phyloP scores from a whole-genome alignment of 2,329 filamentous ascomycete species.

The Monosporascus sp. region DNA sequence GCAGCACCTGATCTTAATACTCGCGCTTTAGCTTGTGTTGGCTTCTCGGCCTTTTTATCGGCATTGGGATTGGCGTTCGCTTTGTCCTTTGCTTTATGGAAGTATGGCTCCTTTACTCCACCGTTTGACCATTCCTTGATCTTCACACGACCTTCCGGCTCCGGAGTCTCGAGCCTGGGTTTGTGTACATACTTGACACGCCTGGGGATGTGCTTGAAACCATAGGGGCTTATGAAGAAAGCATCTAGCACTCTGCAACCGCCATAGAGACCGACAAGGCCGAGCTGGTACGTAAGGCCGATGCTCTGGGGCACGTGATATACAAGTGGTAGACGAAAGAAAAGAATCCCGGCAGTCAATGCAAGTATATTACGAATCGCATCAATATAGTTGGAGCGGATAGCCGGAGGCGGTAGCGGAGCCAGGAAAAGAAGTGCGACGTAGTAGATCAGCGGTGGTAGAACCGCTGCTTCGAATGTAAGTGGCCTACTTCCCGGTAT shows the following conservation, averaged over 20 bases:
- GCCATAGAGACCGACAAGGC: slow-evolving; percentile 37
- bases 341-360: slow-evolving; percentile 30
- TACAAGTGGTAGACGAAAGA: slow-evolving; percentile 34
- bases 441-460: slow-evolving; percentile 36
- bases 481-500: slow-evolving; percentile 35
- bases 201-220: slow-evolving; percentile 33
- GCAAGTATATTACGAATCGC: slow-evolving; percentile 32
- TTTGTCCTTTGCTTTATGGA: background rate
- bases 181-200: slow-evolving; percentile 35
- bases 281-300: slow-evolving; percentile 39
- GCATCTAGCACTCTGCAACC: slow-evolving; percentile 35
- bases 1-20: background rate
- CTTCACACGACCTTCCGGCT: slow-evolving; percentile 5
- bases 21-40: background rate
- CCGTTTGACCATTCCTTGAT: slow-evolving; percentile 11
- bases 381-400: slow-evolving; percentile 23
- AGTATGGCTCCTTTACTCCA: slow-evolving; percentile 8
- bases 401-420: slow-evolving; percentile 30
- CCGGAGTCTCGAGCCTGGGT: slow-evolving; percentile 23
- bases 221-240: slow-evolving; percentile 37
- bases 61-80: background rate
- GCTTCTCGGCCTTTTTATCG: no score
- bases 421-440: slow-evolving; percentile 35
- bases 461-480: slow-evolving; percentile 31
- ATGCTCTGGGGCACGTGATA: slow-evolving; percentile 39